Conservation (phyloP, 371 early-diverging fungal species). For the Conidiobolus incongruus region DNA sequence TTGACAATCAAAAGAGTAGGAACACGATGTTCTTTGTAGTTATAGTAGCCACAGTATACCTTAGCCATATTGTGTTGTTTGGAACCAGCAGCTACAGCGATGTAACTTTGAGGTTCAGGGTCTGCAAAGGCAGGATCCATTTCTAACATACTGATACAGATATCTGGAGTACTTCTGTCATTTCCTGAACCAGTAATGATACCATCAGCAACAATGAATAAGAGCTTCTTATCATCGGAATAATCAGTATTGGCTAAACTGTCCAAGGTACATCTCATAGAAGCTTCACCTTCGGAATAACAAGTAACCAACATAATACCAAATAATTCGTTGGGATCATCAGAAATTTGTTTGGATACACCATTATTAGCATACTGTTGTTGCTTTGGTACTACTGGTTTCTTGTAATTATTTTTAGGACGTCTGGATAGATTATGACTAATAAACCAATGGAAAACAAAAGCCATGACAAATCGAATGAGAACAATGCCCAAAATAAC, state of each 20-base stretch:
- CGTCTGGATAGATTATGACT: slow-evolving; percentile 36
- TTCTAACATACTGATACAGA: slow-evolving; percentile 33
- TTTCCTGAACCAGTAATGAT: too few species aligned
- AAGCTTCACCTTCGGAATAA: too few species aligned
- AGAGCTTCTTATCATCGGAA: too few species aligned
- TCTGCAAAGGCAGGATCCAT: slow-evolving; percentile 29
- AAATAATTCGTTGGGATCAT: slow-evolving; percentile 31
- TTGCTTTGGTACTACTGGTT: slow-evolving; percentile 5
- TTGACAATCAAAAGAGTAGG: slow-evolving; percentile 64
- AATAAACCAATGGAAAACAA: slow-evolving; percentile 61
- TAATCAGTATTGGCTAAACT: too few species aligned
- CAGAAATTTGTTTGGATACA: slow-evolving; percentile 7
- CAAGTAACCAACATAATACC: slow-evolving; percentile 50
- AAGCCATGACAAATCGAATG: slow-evolving; percentile 61
- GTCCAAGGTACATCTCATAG: too few species aligned
- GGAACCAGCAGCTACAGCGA: too few species aligned
- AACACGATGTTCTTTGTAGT: slow-evolving; percentile 23
- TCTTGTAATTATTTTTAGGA: slow-evolving; percentile 10
- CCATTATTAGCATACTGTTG: slow-evolving; percentile 1
- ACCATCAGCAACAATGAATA: too few species aligned
- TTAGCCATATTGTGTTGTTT: too few species aligned
- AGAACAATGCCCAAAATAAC: too few species aligned
- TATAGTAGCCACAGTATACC: slow-evolving; percentile 67
- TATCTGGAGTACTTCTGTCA: slow-evolving; percentile 78
- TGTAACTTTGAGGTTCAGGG: too few species aligned